A percentile compares a stretch with the other conserved stretches of the same genome.
phyloP scores from a whole-genome alignment of 73 alveolate genomes.

The Diophrys sp. region DNA sequence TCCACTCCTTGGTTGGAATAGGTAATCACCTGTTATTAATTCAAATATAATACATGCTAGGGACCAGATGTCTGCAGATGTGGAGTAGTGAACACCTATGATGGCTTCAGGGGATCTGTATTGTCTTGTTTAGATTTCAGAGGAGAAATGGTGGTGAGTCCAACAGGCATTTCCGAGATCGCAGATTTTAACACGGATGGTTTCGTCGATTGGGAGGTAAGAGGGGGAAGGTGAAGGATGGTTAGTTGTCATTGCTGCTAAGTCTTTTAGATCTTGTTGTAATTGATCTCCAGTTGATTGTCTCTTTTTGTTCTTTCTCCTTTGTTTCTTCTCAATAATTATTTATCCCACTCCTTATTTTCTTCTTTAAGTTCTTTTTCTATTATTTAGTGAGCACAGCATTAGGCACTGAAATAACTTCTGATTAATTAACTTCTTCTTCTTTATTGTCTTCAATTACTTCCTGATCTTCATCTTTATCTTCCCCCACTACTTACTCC shows the following conservation, averaged over 20 bases:
- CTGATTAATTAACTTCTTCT: no score
- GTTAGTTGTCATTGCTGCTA: constrained; percentile 87
- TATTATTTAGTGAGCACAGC: no score
- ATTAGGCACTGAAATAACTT: no score
- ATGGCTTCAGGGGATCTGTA: constrained; percentile 98
- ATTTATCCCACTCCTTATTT: constrained; percentile 3
- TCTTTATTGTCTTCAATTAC: no score
- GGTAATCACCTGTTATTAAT: constrained; percentile 94
- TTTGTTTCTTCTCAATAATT: constrained; percentile 26
- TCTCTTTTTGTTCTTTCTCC: constrained; percentile 70
- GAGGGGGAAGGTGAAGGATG: constrained; percentile 75
- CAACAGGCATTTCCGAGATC: constrained; percentile 97
- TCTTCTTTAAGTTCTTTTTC: constrained; percentile 7
- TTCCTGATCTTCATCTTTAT: no score
- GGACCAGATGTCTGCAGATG: constrained; percentile 94
- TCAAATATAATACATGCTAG: constrained; percentile 94
- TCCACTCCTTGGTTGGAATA: constrained; percentile 90
- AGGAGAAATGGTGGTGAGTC: constrained; percentile 89
- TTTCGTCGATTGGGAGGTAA: constrained; percentile 48
- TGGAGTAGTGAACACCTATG: constrained; percentile 83
- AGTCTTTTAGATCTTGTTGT: no score
- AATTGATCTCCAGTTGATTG: no score
- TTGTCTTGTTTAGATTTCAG: constrained; percentile 92
- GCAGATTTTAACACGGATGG: constrained; percentile 78
- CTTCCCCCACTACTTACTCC: no score